Base-by-base conservation (phyloP, 2,329 filamentous ascomycete species). In the Raffaelea albimanens region DNA sequence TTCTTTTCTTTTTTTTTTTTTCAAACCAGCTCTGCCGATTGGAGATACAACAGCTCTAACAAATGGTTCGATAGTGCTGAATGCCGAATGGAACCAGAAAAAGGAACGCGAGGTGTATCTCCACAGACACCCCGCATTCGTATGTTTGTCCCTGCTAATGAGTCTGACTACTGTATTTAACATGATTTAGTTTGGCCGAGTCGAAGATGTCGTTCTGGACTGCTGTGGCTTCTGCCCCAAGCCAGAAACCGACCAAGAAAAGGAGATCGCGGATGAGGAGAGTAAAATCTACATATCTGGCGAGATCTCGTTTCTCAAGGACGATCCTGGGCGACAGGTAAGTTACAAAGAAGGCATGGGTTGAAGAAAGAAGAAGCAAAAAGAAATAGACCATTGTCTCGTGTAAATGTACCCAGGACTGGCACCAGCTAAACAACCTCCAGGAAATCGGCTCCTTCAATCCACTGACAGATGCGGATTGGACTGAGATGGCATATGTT, bases 401-500 rank as follows among this genome's bases (percentile, higher is more conserved):
- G n/a, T n/a, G n/a, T n/a, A n/a, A n/a, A n/a, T n/a, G n/a, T n/a
- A n/a, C n/a, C n/a, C n/a, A n/a, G n/a, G n/a, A n/a, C n/a, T n/a
- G n/a, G n/a, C n/a, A n/a, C n/a, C n/a, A n/a, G n/a, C n/a, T n/a
- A 13, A 13, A 13, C 25, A 29, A 7, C 7, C 13, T 29, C 34
- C 14, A 54, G 52, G 67, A 76, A 61, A 79, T 79, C 44, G 76
- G 76, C 22, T 78, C 74, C 10, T 94, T 94, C 67, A 84, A 93
- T 56, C 88, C 87, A 0, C 72, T 91, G 34, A 90, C 84, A 0
- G 81, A 87, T 39, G 75, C 87, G 44, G 87, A 93, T 58, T 94
- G 87, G 86, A 93, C 87, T 1, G 85, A 90, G 54, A 93, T 94
- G 87, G 87, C 87, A 0, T 95, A 94, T 55, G 75, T 94, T 33